Base-by-base conservation (phyloP, 2,329 filamentous ascomycete species). In the Calonectria henricotiae region DNA sequence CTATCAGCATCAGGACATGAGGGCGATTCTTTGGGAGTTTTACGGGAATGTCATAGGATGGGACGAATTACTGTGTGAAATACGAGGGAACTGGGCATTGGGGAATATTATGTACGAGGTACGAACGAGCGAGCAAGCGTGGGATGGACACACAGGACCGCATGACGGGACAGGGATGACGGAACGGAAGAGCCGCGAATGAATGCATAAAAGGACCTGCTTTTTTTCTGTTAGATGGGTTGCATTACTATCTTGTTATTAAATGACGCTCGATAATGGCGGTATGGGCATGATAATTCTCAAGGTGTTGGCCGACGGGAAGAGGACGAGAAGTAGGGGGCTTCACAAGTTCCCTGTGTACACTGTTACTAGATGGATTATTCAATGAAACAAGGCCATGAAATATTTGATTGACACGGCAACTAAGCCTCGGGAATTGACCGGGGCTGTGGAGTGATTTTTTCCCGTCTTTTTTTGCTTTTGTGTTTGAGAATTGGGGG, bases 21-120 rank as follows among this genome's bases (percentile, higher is more conserved):
- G 41, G 62, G 55, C 23, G 55, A 25, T 67, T 60, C 25, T 61
- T 67, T 67, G 64, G 62, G 62, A 66, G 62, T 69, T 69, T 67
- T 61, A 43, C 27, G 46, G 63, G 63, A 58, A 67, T 64, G 27
- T 5, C 27, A 37, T 13, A 27, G 66, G 61, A 68, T 68, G 66
- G 61, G 20, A 44, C 44, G 61, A 61, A 61, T 61, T 65, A 47
- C 23, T 69, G 27, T 68, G 60, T 54, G 58, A 43, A n/a, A 47
- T 62, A 65, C 27, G 55, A 61, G 61, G 47, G 44, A 41, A 46
- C 11, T 15, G 27, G 55, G 55, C 35, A 44, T 63, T 65, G 47
- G 35, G 55, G 55, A 23, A 43, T 44, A 30, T 30, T 23, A 44
- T 61, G 55, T 61, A 61, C 60, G 62, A 43, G n/a, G 41, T n/a